phyloP scores from a whole-genome alignment of 345 rosid species.

The Lepidium sativum region DNA sequence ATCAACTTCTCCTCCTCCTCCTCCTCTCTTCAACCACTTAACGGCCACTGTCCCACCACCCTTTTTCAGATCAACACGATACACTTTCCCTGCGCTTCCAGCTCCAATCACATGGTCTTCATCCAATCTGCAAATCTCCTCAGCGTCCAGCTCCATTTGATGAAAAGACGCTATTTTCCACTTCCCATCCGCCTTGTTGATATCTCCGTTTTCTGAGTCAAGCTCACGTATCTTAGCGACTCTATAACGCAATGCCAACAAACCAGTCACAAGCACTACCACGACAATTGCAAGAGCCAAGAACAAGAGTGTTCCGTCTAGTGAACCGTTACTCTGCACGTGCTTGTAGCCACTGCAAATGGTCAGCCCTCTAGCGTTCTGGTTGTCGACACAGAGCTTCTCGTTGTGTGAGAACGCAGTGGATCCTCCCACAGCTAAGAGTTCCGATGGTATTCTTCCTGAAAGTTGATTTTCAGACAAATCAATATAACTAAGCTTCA shows the following conservation, averaged over 20 bases:
- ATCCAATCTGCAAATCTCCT: conserved; percentile 55
- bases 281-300: conserved; percentile 37
- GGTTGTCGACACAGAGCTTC: conserved; percentile 49
- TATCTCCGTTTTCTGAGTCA: conserved; percentile 17
- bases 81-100: conserved; percentile 86
- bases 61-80: conserved; percentile 66
- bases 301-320: conserved; percentile 33
- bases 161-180: conserved; percentile 65
- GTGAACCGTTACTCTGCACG: conserved; percentile 15
- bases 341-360: conserved; percentile 39
- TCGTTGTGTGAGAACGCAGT: conserved; percentile 49
- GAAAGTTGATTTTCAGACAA: conserved; percentile 55
- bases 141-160: conserved; percentile 61
- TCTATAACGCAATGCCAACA: conserved; percentile 45
- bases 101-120: conserved; percentile 63
- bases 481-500: conserved; percentile 80
- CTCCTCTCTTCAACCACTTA: conserved; percentile 48
- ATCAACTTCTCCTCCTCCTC: conserved; percentile 33
- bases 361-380: conserved; percentile 23
- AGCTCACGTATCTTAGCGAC: conserved; percentile 35
- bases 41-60: conserved; percentile 59
- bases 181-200: conserved; percentile 30
- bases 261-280: conserved; percentile 34
- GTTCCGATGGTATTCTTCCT: conserved; percentile 56
- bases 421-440: conserved; percentile 55